Conservation (phyloP, 345 rosid species). For the Geranium rotundifolium region DNA sequence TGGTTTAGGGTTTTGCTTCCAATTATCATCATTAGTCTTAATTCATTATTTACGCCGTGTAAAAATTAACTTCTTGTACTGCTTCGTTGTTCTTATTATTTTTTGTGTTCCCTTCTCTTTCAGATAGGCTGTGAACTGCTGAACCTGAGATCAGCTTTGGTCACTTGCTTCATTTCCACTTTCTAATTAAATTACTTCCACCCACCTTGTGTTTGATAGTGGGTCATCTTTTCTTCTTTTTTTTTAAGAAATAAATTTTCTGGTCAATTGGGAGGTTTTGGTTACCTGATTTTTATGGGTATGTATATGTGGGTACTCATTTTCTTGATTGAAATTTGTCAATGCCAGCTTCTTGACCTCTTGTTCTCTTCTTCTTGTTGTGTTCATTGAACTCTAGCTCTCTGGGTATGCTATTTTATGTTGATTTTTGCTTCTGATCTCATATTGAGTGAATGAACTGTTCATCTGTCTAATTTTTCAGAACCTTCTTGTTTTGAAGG, state of each 20-base stretch:
- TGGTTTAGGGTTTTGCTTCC: too few relatives aligned
- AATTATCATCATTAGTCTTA: neutral
- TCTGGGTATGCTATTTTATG: neutral
- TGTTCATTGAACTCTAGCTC: neutral
- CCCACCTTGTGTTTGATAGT: neutral
- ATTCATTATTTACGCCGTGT: neutral
- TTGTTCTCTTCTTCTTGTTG: constrained; percentile 4
- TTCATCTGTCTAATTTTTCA: constrained; percentile 7
- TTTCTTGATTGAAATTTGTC: neutral
- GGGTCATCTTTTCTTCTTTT: neutral
- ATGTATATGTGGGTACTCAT: too few relatives aligned
- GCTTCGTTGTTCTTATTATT: neutral
- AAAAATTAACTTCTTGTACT: neutral
- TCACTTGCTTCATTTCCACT: neutral
- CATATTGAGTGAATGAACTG: constrained; percentile 4
- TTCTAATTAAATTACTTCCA: neutral
- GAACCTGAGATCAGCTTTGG: neutral
- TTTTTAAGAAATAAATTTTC: too few relatives aligned
- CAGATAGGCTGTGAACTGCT: neutral
- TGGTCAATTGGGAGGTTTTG: neutral
- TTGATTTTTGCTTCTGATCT: constrained; percentile 4
- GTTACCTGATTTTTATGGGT: neutral
- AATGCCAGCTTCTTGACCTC: constrained; percentile 23
- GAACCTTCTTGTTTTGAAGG: constrained; percentile 10
- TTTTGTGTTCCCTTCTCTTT: neutral